These are phyloP conservation scores for Physcia stellaris DNA, from an alignment of 495 filamentous ascomycete species.

Conservation along the genomic window DNA sequence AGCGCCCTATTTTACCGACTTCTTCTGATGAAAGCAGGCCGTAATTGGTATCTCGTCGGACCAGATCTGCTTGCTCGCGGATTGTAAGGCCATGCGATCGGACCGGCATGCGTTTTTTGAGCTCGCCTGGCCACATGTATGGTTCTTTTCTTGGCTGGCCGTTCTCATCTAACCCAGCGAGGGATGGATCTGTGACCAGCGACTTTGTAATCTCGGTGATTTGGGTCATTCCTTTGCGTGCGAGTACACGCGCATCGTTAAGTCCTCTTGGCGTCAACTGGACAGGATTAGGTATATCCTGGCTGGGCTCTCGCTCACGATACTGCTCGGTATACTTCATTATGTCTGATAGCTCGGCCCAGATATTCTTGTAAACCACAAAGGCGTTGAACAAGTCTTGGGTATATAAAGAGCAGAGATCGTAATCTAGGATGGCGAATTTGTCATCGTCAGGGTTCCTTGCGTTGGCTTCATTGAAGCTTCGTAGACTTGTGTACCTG, in stretches of 20 bases:
- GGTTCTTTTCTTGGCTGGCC: conserved; percentile 4
- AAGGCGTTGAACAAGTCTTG: conserved; percentile 22
- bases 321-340: conserved; percentile 8
- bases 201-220: conserved; percentile 9
- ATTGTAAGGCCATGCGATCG: conserved; percentile 6
- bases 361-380: conserved; percentile 20
- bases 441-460: conserved; percentile 14
- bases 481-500: conserved; percentile 17
- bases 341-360: conserved; percentile 11
- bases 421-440: conserved; percentile 19
- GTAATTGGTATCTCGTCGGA: conserved; percentile 7
- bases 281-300: conserved; percentile 8
- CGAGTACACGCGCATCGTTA: conserved; percentile 3
- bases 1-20: conserved; percentile 3
- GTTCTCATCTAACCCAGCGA: conserved; percentile 7
- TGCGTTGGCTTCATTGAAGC: conserved; percentile 23
- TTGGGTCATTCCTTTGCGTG: conserved; percentile 10
- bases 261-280: conserved; percentile 1
- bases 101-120: conserved; percentile 8
- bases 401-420: conserved; percentile 21
- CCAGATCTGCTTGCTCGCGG: conserved; percentile 7
- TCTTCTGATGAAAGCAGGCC: conserved; percentile 4
- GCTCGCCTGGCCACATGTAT: conserved; percentile 8
- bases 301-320: conserved; percentile 2
- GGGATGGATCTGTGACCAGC: conserved; percentile 3